phyloP scores from a whole-genome alignment of 306 rosid genomes.

The Begonia loranthoides region DNA sequence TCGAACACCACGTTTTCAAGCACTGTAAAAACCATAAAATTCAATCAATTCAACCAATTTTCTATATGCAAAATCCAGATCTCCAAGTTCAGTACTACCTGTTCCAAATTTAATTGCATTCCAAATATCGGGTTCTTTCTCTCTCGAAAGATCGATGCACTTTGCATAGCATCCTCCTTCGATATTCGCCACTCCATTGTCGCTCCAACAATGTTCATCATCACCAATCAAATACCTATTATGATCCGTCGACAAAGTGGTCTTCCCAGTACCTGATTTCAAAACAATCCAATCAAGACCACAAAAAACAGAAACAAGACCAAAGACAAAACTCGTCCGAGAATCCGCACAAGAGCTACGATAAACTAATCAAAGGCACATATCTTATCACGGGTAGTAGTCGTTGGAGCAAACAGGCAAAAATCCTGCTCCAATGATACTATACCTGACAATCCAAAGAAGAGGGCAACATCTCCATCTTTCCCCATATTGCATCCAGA shows the following conservation, averaged over 20 bases:
- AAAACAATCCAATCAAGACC: constrained; percentile 8
- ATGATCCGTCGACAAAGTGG: constrained; percentile 73
- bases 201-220: constrained; percentile 85
- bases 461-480: constrained; percentile 86
- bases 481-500: constrained; percentile 89
- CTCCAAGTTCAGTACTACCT: constrained; percentile 20
- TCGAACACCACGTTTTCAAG: constrained; percentile 85
- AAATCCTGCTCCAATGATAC: constrained; percentile 7
- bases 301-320: background rate
- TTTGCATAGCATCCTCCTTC: constrained; percentile 99
- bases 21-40: constrained; percentile 25
- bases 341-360: too few relatives aligned
- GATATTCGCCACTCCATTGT: constrained; percentile 70
- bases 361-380: constrained; percentile 2
- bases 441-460: constrained; percentile 87
- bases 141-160: constrained; percentile 71
- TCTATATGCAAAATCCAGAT: background rate
- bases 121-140: constrained; percentile 86
- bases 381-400: constrained; percentile 5
- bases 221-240: constrained; percentile 74
- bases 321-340: background rate
- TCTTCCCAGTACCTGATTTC: constrained; percentile 65
- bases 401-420: constrained; percentile 4
- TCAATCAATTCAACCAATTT: background rate
- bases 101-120: constrained; percentile 87